Evolutionary conservation across 176 grass and related monocot genomes (phyloP).

Genomic region (Triticum urartu): DNA sequence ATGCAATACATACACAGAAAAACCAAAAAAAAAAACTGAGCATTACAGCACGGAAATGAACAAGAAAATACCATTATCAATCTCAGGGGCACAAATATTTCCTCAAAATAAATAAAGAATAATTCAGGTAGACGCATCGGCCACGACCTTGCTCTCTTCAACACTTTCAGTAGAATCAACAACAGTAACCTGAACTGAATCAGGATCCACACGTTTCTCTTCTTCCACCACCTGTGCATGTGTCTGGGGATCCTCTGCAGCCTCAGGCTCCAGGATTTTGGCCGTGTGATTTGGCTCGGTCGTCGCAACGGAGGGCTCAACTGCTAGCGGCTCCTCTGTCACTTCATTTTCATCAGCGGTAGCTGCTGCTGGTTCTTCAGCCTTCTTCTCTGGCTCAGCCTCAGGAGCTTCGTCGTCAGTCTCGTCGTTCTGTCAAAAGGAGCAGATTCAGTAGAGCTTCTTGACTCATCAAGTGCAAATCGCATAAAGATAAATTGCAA

Average conservation of each 20-base stretch:
- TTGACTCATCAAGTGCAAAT: background rate
- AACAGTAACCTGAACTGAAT: conserved; percentile 16
- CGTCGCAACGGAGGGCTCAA: background rate
- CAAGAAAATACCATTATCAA: background rate
- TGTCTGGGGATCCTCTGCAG: background rate
- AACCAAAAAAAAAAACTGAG: background rate
- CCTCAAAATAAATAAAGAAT: background rate
- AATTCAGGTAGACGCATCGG: background rate
- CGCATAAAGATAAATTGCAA: background rate
- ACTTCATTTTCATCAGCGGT: background rate
- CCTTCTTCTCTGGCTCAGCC: conserved; percentile 4
- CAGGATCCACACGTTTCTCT: conserved; percentile 35
- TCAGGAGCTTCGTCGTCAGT: background rate
- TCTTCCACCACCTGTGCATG: background rate
- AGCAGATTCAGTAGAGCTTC: background rate
- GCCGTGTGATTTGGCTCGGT: background rate
- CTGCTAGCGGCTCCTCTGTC: background rate
- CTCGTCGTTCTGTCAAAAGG: conserved; percentile 23
- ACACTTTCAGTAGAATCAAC: background rate
- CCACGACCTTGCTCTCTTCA: background rate
- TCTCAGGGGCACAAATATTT: background rate
- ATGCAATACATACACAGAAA: background rate
- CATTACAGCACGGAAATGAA: background rate
- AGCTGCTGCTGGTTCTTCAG: conserved; percentile 22
- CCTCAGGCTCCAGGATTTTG: background rate